A percentile compares a stretch with the other conserved stretches of the same genome.
These are phyloP conservation scores for Colletotrichum nymphaeae DNA, from an alignment of 2,329 filamentous ascomycete genomes.

Conservation along the genomic window DNA sequence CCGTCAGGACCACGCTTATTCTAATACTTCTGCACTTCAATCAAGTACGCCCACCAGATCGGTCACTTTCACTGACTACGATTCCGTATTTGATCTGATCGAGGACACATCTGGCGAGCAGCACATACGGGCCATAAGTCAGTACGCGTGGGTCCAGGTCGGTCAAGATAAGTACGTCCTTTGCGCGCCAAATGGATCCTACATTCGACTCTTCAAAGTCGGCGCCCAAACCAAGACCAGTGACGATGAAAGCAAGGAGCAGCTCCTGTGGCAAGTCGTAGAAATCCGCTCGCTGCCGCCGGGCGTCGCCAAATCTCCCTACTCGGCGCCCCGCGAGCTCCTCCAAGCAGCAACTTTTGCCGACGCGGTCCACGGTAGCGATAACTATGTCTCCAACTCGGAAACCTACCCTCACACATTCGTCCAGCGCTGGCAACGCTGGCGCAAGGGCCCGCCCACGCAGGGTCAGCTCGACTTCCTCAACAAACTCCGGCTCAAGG, in stretches of 20 bases:
- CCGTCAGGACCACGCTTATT: constrained; percentile 39
- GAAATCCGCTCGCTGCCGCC: constrained; percentile 61
- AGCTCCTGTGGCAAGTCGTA: constrained; percentile 54
- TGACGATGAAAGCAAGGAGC: not conserved
- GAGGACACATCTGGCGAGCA: constrained; percentile 82
- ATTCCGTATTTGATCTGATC: constrained; percentile 90
- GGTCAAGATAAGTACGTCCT: constrained; percentile 79
- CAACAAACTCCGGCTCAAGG: constrained; percentile 70
- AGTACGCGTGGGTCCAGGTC: constrained; percentile 85
- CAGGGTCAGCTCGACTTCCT: constrained; percentile 75
- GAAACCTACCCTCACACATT: constrained; percentile 74
- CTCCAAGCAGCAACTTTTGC: constrained; percentile 73
- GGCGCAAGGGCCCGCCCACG: constrained; percentile 76
- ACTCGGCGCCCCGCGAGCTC: constrained; percentile 75
- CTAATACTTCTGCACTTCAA: not conserved
- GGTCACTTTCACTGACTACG: constrained; percentile 89
- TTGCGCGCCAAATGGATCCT: constrained; percentile 71
- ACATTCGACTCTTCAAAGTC: constrained; percentile 62
- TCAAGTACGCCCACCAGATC: constrained; percentile 45
- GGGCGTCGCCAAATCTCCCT: constrained; percentile 66
- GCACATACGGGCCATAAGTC: constrained; percentile 82
- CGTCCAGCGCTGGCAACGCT: constrained; percentile 73
- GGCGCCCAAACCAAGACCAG: constrained; percentile 31
- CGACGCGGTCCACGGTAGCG: constrained; percentile 84
- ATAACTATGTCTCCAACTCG: constrained; percentile 77